These are phyloP conservation scores for Populus hybrid DNA, from an alignment of 441 rosid species.

Conservation along the genomic window DNA sequence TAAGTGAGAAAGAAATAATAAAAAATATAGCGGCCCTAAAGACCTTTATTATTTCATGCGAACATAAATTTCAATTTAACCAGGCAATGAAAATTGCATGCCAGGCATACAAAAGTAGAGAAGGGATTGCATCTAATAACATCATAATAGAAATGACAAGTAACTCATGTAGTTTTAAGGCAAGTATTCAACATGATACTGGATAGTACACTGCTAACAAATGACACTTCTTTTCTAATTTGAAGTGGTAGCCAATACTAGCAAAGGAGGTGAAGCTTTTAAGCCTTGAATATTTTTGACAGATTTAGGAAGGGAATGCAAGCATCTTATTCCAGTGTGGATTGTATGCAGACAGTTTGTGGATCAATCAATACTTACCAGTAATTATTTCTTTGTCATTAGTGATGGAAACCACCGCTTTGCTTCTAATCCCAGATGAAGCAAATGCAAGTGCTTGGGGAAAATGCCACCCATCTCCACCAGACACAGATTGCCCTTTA, in stretches of 20 bases:
- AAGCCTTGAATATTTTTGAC: not conserved
- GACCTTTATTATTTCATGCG: not conserved
- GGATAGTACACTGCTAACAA: not conserved
- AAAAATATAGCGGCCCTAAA: not conserved
- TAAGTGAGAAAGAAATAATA: not conserved
- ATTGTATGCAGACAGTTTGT: not conserved
- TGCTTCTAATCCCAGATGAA: slow-evolving; percentile 81
- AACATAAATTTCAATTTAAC: not conserved
- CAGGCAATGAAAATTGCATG: not conserved
- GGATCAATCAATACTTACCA: slow-evolving; percentile 41
- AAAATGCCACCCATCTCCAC: slow-evolving; percentile 70
- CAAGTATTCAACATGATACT: not conserved
- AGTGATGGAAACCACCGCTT: slow-evolving; percentile 77
- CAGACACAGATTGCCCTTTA: slow-evolving; percentile 69
- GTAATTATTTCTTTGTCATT: slow-evolving; percentile 82
- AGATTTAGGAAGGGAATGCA: not conserved
- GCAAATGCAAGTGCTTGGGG: slow-evolving; percentile 96
- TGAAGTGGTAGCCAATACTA: not conserved
- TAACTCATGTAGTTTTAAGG: not conserved
- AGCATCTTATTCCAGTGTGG: not conserved
- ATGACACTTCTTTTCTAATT: not conserved
- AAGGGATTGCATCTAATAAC: not conserved
- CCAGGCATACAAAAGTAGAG: not conserved
- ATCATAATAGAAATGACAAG: not conserved
- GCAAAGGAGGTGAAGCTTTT: not conserved